These are phyloP conservation scores for Triticum aestivum DNA, from an alignment of 176 grass and related monocot species.

Conservation along the genomic window DNA sequence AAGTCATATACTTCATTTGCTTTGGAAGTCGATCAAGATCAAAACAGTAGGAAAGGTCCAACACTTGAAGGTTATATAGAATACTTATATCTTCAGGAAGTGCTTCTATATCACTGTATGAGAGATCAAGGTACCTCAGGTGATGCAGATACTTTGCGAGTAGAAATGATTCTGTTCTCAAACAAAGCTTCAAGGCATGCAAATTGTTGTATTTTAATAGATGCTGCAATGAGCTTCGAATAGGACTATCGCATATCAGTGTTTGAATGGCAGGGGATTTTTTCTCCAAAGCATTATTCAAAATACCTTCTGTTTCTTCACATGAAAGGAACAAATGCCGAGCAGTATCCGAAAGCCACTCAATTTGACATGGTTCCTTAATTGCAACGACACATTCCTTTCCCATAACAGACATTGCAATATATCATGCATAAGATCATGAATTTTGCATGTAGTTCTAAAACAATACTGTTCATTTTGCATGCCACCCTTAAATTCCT, in stretches of 20 bases:
- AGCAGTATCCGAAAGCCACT: background rate
- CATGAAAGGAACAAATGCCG: background rate
- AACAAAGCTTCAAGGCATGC: too few species aligned
- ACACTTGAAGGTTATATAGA: too few species aligned
- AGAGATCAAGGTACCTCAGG: too few species aligned
- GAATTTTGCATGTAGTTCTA: background rate
- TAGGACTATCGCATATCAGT: background rate
- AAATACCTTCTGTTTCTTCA: background rate
- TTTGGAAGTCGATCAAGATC: too few species aligned
- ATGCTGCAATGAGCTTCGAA: background rate
- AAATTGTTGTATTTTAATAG: background rate
- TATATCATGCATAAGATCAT: background rate
- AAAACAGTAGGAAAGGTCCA: too few species aligned
- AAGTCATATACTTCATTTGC: too few species aligned
- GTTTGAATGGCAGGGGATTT: background rate
- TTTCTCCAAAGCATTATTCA: background rate
- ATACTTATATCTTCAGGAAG: too few species aligned
- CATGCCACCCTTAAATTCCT: too few species aligned
- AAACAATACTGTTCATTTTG: too few species aligned
- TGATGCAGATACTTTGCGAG: too few species aligned
- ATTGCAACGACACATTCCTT: background rate
- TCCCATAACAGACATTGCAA: background rate
- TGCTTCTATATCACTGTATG: too few species aligned
- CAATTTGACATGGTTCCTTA: background rate
- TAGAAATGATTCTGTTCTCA: too few species aligned